Base-by-base conservation (phyloP, 805 yeast species). In the Suhomyces sp. region DNA sequence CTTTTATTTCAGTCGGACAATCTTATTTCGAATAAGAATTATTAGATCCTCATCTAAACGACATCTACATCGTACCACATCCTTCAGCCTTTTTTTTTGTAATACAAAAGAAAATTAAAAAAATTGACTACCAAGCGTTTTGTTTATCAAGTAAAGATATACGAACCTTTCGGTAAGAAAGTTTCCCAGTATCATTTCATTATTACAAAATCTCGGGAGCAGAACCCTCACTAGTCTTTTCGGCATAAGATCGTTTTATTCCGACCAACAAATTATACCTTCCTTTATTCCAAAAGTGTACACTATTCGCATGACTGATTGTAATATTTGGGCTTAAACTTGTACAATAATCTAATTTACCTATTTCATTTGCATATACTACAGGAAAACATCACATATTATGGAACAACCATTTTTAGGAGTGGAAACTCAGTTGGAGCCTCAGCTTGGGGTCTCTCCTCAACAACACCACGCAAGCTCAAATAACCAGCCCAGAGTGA, bases 331-430 rank as follows among this genome's bases (percentile, higher is more conserved):
- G 24, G 33, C 17, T 22, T 22, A 17, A 31, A 22, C 33, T 43
- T 43, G 46, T 43, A 43, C 15, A n/a, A 43, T 43, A 27, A 43
- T 15, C 29, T 41, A 13, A 41, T 37, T 37, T 7, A 37, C n/a
- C 22, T 9, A 19, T 24, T 17, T 22, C 19, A 43, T 25, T 41
- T 41, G 44, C 44, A 41, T 27, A 27, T 41, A 10, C 22, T 13
- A 13, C 10, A 19, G 22, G n/a, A 31, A 31, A 27, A 25, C 29
- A 22, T 22, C 4, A 6, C n/a, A 31, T 3, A 46, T 13, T 39
- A 55, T 57, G 60, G 60, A 57, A 47, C 60, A 57, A 44, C 60
- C 54, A 39, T 57, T 48, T 51, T 47, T 57, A 20, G 49, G 56
- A 20, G 54, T 51, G 17, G 60, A 57, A 25, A 40, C 53, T 37